Evolutionary conservation across 495 filamentous ascomycete genomes (phyloP).

Genomic region (Acidiella bohemica): DNA sequence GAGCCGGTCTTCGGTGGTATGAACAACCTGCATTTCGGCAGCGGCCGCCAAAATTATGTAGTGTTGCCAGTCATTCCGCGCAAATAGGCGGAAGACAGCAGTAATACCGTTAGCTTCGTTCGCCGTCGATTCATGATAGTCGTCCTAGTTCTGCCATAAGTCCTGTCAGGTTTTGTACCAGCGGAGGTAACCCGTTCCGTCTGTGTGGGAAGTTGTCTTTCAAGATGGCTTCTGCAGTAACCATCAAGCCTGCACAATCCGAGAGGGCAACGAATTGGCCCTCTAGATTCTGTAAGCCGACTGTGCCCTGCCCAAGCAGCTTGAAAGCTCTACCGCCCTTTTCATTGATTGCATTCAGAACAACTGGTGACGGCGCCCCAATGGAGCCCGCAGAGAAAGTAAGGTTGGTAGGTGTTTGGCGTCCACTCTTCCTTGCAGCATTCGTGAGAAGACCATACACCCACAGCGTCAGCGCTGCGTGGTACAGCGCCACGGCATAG

Average conservation of each 20-base stretch:
- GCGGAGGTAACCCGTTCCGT: constrained; percentile 23
- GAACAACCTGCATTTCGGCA: constrained; percentile 16
- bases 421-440: constrained; percentile 4
- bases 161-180: constrained; percentile 42
- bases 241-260: constrained; percentile 3
- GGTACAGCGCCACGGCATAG: constrained; percentile 43
- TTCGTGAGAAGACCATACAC: constrained; percentile 35
- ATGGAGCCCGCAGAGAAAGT: neutral
- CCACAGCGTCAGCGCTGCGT: constrained; percentile 47
- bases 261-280: constrained; percentile 2
- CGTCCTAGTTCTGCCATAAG: constrained; percentile 32
- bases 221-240: constrained; percentile 4
- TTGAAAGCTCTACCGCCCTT: constrained; percentile 1
- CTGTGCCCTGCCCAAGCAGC: constrained; percentile 6
- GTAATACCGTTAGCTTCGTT: neutral
- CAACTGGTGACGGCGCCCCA: neutral
- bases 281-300: constrained; percentile 1
- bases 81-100: neutral
- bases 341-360: constrained; percentile 1
- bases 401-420: neutral
- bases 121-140: constrained; percentile 2
- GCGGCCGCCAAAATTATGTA: constrained; percentile 11
- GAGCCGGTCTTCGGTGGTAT: constrained; percentile 9
- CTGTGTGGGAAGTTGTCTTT: constrained; percentile 7
- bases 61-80: constrained; percentile 14